These are phyloP conservation scores for Plantago ovata DNA, from an alignment of 257 asterid genomes.

Conservation along the genomic window DNA sequence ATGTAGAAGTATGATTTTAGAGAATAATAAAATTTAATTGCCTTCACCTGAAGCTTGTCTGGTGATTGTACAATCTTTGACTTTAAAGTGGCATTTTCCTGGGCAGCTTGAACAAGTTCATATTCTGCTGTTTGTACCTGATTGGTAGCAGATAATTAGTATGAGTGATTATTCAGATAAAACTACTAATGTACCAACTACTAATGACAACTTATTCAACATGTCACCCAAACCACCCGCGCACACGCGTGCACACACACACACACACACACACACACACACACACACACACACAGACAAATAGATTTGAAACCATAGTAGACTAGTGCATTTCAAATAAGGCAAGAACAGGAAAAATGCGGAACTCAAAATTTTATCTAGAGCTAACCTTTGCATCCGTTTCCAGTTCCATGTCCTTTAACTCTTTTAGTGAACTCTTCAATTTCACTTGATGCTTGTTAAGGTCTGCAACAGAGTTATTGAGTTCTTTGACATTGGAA, in stretches of 20 bases:
- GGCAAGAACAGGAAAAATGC: slow-evolving; percentile 3
- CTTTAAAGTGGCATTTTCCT: slow-evolving; percentile 80
- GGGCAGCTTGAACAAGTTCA: slow-evolving; percentile 63
- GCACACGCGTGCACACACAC: too few species aligned
- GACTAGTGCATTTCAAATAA: slow-evolving; percentile 13
- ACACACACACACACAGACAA: not conserved
- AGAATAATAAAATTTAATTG: too few species aligned
- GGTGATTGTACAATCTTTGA: slow-evolving; percentile 96
- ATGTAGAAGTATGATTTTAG: too few species aligned
- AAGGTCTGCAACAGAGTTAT: slow-evolving; percentile 56
- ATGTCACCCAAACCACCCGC: not conserved
- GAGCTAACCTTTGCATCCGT: slow-evolving; percentile 69
- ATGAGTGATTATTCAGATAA: slow-evolving; percentile 10
- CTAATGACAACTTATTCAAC: not conserved
- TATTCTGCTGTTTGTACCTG: slow-evolving; percentile 83
- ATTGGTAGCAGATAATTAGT: slow-evolving; percentile 24
- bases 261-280: too few species aligned
- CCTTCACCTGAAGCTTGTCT: slow-evolving; percentile 82
- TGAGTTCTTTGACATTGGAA: slow-evolving; percentile 57
- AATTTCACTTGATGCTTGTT: slow-evolving; percentile 70
- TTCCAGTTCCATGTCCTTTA: slow-evolving; percentile 74
- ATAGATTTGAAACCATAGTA: not conserved
- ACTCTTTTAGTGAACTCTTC: slow-evolving; percentile 52
- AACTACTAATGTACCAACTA: slow-evolving; percentile 10
- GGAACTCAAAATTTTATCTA: slow-evolving; percentile 5